These are phyloP conservation scores for Mucor racemosus DNA, from an alignment of 371 early-diverging fungal genomes.

Conservation along the genomic window DNA sequence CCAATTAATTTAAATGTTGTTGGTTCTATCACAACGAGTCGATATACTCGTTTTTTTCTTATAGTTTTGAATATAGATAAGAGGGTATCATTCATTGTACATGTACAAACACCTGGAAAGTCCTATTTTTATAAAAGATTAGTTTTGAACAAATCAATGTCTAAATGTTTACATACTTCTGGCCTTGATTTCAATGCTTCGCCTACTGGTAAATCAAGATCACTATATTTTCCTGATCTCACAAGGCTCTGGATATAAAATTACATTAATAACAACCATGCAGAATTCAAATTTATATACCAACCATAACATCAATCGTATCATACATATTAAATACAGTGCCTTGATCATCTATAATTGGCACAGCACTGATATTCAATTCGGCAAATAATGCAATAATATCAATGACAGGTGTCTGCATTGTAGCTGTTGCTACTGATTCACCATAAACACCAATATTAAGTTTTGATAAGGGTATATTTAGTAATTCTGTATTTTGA, in stretches of 20 bases:
- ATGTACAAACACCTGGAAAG: constrained; percentile 88
- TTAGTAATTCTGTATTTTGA: neutral
- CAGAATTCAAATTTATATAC: neutral
- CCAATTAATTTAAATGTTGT: constrained; percentile 72
- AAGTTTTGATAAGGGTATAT: constrained; percentile 6
- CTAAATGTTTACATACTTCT: constrained; percentile 44
- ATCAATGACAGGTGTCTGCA: constrained; percentile 77
- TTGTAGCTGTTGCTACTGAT: constrained; percentile 68
- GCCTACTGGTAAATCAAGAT: constrained; percentile 76
- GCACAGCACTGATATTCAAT: constrained; percentile 80
- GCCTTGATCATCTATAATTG: constrained; percentile 82
- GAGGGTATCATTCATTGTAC: constrained; percentile 77
- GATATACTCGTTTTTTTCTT: constrained; percentile 73
- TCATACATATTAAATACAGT: constrained; percentile 87
- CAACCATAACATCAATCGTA: constrained; percentile 86
- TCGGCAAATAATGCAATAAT: constrained; percentile 81
- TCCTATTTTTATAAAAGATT: constrained; percentile 40
- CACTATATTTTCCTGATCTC: constrained; percentile 38
- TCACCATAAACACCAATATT: constrained; percentile 77
- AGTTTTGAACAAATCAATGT: neutral
- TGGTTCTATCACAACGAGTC: constrained; percentile 84
- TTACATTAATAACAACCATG: neutral
- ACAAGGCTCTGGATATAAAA: constrained; percentile 28
- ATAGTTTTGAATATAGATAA: constrained; percentile 82
- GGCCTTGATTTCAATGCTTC: constrained; percentile 76